A percentile compares a stretch with the other conserved stretches of the same genome.
Conservation (phyloP, 164 flowering plant genomes). For the Echeveria elegans region DNA sequence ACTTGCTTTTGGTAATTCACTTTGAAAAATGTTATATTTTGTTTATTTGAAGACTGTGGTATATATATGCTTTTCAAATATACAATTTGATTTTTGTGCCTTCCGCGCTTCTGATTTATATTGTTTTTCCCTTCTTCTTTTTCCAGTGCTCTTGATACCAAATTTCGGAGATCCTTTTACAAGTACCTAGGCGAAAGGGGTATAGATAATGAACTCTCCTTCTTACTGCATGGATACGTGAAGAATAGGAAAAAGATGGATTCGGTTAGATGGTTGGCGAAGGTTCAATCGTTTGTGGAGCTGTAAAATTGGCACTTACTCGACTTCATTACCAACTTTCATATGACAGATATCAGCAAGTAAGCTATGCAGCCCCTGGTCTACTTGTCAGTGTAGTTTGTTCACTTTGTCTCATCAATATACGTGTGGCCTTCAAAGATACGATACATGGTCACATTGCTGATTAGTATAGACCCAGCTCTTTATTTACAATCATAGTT, state of each 20-base stretch:
- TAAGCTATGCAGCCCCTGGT: not conserved
- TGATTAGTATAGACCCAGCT: too few relatives aligned
- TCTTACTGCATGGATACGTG: constrained; percentile 44
- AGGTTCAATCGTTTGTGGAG: constrained; percentile 25
- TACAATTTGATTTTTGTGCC: not conserved
- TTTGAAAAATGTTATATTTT: not conserved
- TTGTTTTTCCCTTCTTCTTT: constrained; percentile 1
- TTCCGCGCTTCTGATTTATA: too few relatives aligned
- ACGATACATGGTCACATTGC: too few relatives aligned
- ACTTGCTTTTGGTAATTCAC: not conserved
- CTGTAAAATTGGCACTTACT: constrained; percentile 16
- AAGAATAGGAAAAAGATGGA: constrained; percentile 42
- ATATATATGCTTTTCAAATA: not conserved
- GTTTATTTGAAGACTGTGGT: not conserved
- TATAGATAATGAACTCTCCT: constrained; percentile 31
- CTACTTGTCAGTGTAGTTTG: not conserved
- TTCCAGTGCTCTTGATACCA: constrained; percentile 28
- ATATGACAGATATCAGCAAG: not conserved
- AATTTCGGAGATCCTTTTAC: constrained; percentile 22
- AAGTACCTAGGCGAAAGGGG: constrained; percentile 40
- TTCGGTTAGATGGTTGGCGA: constrained; percentile 32
- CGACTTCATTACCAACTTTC: not conserved
- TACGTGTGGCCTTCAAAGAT: too few relatives aligned
- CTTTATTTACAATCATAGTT: too few relatives aligned
- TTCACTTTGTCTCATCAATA: too few relatives aligned